Evolutionary conservation across 768 basidiomycete genomes (phyloP), one percentile per base, ranked within the genome.

Genomic region (Lepiota subincarnata): DNA sequence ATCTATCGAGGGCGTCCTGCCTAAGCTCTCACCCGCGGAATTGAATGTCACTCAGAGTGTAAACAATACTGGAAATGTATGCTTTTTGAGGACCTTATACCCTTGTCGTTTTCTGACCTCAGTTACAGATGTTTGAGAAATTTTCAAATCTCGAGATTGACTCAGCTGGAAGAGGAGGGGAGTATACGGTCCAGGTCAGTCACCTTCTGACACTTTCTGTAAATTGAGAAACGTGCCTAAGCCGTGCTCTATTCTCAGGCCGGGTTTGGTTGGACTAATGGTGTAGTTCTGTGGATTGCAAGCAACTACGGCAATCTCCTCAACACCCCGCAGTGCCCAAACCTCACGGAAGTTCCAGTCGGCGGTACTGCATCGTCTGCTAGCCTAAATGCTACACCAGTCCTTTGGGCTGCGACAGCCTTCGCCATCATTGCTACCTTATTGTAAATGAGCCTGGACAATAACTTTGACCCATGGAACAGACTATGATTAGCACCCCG

Each of bases 211-310:
- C 28, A 50, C 1, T 16, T 38, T 41, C 36, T 35, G 19, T 36
- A 1, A 1, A 31, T 31, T 50, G 16, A 26, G 19, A 16, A 43
- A 42, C 28, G 34, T 34, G 22, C 5, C 35, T 10, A 41, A 49
- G 14, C 16, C 38, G 35, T 24, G 55, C 40, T 24, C 26, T 55
- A 12, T 43, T 40, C 55, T 10, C 61, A 79, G 78, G 86, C 82
- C 12, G 89, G 90, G 18, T 92, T 92, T 62, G 89, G 91, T 14
- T 94, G 92, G 91, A 92, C 89, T 38, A 92, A 93, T 60, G 90
- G 90, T 16, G 89, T 85, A 7, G 64, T 82, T 49, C 77, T 92
- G 36, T 92, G 87, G 85, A 72, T 87, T 18, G 83, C 88, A 16
- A 80, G 78, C 57, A 77, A 73, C 41, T 90, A 85, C 60, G 89